phyloP scores from a whole-genome alignment of 1,139 yeast genomes.

The Keqinozyma sinolaborantium region DNA sequence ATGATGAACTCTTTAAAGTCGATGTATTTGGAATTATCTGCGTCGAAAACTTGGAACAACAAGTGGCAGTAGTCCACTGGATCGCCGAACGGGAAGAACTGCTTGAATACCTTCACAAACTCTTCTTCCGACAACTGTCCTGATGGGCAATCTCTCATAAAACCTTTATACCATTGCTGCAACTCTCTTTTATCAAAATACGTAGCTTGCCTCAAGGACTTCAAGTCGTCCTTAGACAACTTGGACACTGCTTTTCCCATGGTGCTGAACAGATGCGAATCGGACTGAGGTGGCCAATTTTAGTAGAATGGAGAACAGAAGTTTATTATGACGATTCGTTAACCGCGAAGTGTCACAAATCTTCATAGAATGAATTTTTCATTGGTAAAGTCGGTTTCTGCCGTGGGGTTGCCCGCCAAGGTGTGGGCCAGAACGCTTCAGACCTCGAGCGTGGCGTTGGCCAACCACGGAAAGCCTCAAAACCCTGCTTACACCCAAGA shows the following conservation, averaged over 20 bases:
- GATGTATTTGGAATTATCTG: constrained; percentile 74
- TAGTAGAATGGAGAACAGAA: not conserved
- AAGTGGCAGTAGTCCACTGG: constrained; percentile 88
- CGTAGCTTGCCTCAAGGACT: constrained; percentile 79
- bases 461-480: constrained; percentile 44
- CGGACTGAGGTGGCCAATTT: not conserved
- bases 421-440: too few species aligned
- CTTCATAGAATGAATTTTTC: too few species aligned
- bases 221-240: constrained; percentile 84
- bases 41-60: constrained; percentile 86
- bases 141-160: constrained; percentile 86
- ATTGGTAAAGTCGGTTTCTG: too few species aligned
- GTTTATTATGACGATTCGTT: too few species aligned
- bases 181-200: constrained; percentile 91
- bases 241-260: constrained; percentile 98
- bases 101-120: constrained; percentile 88
- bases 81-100: constrained; percentile 97
- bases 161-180: constrained; percentile 98
- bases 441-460: constrained; percentile 8
- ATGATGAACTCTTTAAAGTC: constrained; percentile 92
- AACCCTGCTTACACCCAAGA: constrained; percentile 36
- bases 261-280: not conserved
- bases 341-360: too few species aligned
- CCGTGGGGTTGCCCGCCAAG: too few species aligned
- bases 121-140: constrained; percentile 88